phyloP scores from a whole-genome alignment of 1,284 basidiomycete species.

The Sparassis latifolia region DNA sequence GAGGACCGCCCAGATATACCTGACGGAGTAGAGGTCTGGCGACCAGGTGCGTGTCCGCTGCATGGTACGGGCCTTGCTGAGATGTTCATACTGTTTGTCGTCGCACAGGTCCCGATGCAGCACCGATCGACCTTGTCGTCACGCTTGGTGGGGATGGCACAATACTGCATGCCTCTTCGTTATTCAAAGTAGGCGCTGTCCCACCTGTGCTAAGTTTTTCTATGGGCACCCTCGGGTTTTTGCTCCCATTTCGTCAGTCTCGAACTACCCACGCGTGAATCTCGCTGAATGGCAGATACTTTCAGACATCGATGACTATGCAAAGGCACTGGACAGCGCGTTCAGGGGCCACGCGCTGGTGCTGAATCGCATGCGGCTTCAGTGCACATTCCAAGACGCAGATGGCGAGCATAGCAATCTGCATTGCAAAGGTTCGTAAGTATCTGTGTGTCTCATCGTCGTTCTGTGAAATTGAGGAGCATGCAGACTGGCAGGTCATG shows the following conservation, averaged over 20 bases:
- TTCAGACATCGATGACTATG: constrained; percentile 77
- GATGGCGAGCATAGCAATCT: constrained; percentile 50
- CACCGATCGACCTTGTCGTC: constrained; percentile 79
- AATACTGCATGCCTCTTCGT: constrained; percentile 88
- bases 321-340: constrained; percentile 71
- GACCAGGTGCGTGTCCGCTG: constrained; percentile 36
- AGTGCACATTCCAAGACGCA: constrained; percentile 69
- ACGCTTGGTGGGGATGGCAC: constrained; percentile 96
- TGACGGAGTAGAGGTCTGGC: constrained; percentile 57
- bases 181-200: constrained; percentile 85
- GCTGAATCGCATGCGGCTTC: constrained; percentile 83
- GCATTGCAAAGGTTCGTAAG: constrained; percentile 46
- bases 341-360: constrained; percentile 72
- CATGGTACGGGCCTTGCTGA: background rate
- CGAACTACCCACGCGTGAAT: background rate
- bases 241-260: constrained; percentile 86
- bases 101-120: constrained; percentile 38
- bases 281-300: background rate
- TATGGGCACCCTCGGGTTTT: constrained; percentile 92
- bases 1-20: constrained; percentile 68
- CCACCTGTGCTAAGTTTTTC: constrained; percentile 95
- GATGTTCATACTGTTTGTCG: background rate
- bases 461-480: background rate
- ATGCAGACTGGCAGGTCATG: constrained; percentile 91
- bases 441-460: background rate